Percentiles rank a stretch among this genome's conserved stretches.
phyloP scores from a whole-genome alignment of 2,329 filamentous ascomycete genomes.

The Hyphodiscus sp. region DNA sequence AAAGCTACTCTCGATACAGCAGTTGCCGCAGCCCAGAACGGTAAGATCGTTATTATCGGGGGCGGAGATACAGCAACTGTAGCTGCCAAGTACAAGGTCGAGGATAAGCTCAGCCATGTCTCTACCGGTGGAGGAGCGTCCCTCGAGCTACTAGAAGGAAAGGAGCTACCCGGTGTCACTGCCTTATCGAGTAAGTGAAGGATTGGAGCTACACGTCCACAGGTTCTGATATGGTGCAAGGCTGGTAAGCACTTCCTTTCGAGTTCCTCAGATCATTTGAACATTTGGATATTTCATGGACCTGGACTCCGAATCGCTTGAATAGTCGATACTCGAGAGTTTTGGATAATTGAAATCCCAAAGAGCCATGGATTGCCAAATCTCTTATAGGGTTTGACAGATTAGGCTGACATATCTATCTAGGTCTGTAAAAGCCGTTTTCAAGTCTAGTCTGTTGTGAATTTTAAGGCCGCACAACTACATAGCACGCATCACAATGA shows the following conservation, averaged over 20 bases:
- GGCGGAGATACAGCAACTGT: slow-evolving; percentile 98
- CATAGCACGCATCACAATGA: slow-evolving; percentile 16
- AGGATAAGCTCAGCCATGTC: slow-evolving; percentile 97
- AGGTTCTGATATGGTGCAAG: slow-evolving; percentile 27
- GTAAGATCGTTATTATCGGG: slow-evolving; percentile 97
- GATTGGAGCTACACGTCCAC: slow-evolving; percentile 14
- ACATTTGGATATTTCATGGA: too few species aligned
- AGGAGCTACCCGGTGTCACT: slow-evolving; percentile 88
- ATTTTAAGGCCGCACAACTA: slow-evolving; percentile 14
- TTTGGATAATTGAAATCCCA: too few species aligned
- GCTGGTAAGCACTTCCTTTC: slow-evolving; percentile 4
- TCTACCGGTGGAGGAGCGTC: slow-evolving; percentile 94
- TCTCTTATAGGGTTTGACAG: too few species aligned
- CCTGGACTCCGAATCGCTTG: too few species aligned
- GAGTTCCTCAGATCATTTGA: too few species aligned
- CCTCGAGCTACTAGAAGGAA: slow-evolving; percentile 94
- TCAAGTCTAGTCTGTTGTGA: slow-evolving; percentile 26
- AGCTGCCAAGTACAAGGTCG: slow-evolving; percentile 91
- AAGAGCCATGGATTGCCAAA: too few species aligned
- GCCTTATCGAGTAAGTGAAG: slow-evolving; percentile 75
- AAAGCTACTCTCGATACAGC: slow-evolving; percentile 87
- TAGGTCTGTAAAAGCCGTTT: neutral
- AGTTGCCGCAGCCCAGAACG: slow-evolving; percentile 70
- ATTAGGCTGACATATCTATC: too few species aligned
- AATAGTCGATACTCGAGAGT: too few species aligned